These are phyloP conservation scores for Leccinum subfulvum DNA, from an alignment of 1,284 basidiomycete species.

Conservation along the genomic window DNA sequence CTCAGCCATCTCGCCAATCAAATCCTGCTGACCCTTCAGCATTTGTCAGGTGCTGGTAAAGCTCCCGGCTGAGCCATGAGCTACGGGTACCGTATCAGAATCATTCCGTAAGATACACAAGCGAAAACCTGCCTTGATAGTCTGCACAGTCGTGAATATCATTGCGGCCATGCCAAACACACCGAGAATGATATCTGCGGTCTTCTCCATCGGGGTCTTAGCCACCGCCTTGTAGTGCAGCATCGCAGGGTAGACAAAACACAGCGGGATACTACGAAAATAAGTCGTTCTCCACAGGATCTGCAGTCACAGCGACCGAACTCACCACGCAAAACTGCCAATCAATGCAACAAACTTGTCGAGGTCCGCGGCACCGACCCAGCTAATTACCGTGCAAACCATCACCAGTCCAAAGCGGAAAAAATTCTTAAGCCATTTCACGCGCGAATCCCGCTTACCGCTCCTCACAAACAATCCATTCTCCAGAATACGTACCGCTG, in stretches of 20 bases:
- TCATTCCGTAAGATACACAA: not conserved
- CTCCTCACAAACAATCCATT: constrained; percentile 92
- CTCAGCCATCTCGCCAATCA: constrained; percentile 9
- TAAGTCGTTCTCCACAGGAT: constrained; percentile 12
- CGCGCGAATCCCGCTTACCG: constrained; percentile 68
- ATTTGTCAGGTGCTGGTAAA: constrained; percentile 17
- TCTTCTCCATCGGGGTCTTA: constrained; percentile 66
- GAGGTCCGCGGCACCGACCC: constrained; percentile 84
- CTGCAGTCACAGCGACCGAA: constrained; percentile 18
- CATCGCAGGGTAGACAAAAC: constrained; percentile 93
- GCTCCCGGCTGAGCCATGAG: constrained; percentile 28
- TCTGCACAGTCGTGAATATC: constrained; percentile 82
- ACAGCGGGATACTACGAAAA: constrained; percentile 77
- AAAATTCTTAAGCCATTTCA: constrained; percentile 92
- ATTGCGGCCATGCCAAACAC: constrained; percentile 84
- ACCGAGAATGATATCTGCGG: constrained; percentile 76
- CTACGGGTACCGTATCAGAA: constrained; percentile 23
- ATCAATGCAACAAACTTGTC: constrained; percentile 97
- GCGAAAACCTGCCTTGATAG: constrained; percentile 53
- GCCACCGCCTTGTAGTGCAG: constrained; percentile 90
- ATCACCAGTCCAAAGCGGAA: constrained; percentile 82
- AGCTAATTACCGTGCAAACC: constrained; percentile 76
- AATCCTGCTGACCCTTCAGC: constrained; percentile 21
- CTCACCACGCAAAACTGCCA: constrained; percentile 92
- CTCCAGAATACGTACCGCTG: constrained; percentile 95